These are phyloP conservation scores for Sechiopsis laciniata DNA, from an alignment of 306 rosid species.

Conservation along the genomic window DNA sequence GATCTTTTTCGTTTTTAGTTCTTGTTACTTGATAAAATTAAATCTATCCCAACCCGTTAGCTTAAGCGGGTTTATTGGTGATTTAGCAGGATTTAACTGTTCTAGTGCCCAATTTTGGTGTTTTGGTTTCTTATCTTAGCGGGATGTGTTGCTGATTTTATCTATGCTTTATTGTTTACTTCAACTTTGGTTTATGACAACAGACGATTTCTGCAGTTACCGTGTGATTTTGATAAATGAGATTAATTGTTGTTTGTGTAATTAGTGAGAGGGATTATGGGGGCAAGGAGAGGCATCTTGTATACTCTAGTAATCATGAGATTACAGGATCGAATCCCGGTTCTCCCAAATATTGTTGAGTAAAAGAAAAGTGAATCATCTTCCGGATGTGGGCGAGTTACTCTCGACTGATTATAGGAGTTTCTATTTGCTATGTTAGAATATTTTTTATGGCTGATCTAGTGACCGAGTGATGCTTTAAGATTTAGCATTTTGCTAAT, in stretches of 20 bases:
- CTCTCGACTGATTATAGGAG: background rate
- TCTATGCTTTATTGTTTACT: background rate
- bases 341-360: no score
- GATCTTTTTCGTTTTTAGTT: constrained; percentile 17
- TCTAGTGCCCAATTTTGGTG: background rate
- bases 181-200: background rate
- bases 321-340: no score
- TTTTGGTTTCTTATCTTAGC: background rate
- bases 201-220: background rate
- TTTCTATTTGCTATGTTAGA: background rate
- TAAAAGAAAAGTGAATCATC: background rate
- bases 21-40: background rate
- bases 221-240: background rate
- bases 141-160: constrained; percentile 2
- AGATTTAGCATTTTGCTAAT: background rate
- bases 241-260: background rate
- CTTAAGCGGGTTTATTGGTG: no score
- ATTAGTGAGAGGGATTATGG: background rate
- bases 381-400: background rate
- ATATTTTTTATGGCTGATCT: background rate
- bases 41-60: no score
- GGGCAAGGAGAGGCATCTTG: background rate
- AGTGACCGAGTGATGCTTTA: background rate
- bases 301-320: no score
- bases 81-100: no score